A percentile compares a stretch with the other conserved stretches of the same genome.
phyloP scores from a whole-genome alignment of 129 eudicot species.

The Scalesia atractyloides region DNA sequence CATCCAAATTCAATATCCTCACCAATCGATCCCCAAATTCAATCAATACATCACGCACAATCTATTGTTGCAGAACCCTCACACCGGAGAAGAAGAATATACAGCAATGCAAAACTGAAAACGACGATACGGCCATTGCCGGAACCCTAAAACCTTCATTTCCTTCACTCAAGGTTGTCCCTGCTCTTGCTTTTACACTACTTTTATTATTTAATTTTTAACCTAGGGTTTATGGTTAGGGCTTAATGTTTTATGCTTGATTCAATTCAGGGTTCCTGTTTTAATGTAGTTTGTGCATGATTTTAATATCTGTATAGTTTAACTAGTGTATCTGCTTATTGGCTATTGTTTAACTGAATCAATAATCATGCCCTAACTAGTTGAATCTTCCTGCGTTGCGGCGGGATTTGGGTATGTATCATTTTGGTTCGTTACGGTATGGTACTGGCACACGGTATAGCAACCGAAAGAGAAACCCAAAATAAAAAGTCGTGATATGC shows the following conservation, averaged over 20 bases:
- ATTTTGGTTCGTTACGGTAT: too few species aligned
- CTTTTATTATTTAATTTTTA: background rate
- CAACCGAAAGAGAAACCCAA: too few species aligned
- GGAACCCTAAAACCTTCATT: slow-evolving; percentile 4
- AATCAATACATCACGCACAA: background rate
- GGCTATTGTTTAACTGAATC: background rate
- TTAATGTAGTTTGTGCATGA: background rate
- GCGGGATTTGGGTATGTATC: too few species aligned
- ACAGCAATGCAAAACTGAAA: background rate
- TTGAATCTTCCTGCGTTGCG: background rate
- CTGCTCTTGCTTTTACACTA: background rate
- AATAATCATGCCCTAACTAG: background rate
- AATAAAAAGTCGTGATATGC: too few species aligned
- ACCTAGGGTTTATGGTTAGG: slow-evolving; percentile 1
- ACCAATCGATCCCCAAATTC: background rate
- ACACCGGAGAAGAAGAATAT: slow-evolving; percentile 3
- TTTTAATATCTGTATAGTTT: background rate
- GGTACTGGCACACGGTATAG: too few species aligned
- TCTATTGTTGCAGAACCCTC: slow-evolving; percentile 2
- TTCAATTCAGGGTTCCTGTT: slow-evolving; percentile 4
- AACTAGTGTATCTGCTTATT: background rate
- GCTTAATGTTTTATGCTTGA: slow-evolving; percentile 1
- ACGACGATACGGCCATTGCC: background rate
- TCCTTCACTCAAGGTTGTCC: slow-evolving; percentile 17
- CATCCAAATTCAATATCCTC: background rate